phyloP scores from a whole-genome alignment of 2,329 filamentous ascomycete genomes.

The Pestalotiopsis sp. region DNA sequence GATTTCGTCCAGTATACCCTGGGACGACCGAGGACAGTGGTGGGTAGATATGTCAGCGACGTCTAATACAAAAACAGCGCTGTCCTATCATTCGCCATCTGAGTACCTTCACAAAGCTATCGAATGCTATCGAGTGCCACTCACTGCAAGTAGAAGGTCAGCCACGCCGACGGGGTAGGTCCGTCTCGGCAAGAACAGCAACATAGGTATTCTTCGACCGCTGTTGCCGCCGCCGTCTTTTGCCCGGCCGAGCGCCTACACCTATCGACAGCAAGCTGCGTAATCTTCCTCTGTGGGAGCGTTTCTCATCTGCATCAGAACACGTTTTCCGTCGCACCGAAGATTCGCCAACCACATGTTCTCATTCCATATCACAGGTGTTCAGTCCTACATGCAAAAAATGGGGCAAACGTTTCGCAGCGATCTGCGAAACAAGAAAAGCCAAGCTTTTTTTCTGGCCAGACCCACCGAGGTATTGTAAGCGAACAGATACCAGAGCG shows the following conservation, averaged over 20 bases:
- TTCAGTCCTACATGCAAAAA: background rate
- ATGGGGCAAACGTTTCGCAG: background rate
- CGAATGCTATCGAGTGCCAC: too few relatives aligned
- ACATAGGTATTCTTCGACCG: background rate
- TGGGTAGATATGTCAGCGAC: too few relatives aligned
- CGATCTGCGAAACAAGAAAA: constrained; percentile 17
- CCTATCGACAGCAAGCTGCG: background rate
- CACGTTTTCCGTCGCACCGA: background rate
- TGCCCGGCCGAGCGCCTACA: background rate
- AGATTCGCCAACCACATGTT: background rate
- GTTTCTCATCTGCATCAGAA: background rate
- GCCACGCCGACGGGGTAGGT: background rate
- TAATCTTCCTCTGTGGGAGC: background rate
- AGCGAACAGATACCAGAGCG: background rate
- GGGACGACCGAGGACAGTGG: too few relatives aligned
- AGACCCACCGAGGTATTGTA: background rate
- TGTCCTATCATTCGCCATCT: too few relatives aligned
- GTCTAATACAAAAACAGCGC: too few relatives aligned
- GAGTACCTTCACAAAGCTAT: too few relatives aligned
- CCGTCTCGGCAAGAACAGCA: background rate
- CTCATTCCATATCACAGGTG: background rate
- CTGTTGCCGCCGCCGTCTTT: background rate
- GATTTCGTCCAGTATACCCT: too few relatives aligned
- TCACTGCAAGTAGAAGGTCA: too few relatives aligned
- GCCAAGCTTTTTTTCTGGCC: background rate